These are phyloP conservation scores for Dissoconium aciculare DNA, from an alignment of 2,329 filamentous ascomycete species.

Conservation along the genomic window DNA sequence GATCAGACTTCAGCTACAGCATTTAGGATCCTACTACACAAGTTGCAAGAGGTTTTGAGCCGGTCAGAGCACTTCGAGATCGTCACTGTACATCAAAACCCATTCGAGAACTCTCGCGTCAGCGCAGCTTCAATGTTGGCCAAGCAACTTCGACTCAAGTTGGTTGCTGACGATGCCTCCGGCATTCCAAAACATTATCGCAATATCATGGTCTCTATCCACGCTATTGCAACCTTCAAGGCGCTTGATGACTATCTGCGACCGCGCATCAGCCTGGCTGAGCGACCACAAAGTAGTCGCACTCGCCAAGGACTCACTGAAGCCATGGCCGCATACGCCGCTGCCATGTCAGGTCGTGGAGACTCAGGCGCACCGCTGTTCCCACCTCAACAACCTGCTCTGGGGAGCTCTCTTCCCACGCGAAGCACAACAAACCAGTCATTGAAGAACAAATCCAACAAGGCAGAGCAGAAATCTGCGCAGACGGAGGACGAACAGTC, in stretches of 20 bases:
- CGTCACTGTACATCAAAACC: slow-evolving; percentile 83
- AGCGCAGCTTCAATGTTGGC: slow-evolving; percentile 92
- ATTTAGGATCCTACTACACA: slow-evolving; percentile 82
- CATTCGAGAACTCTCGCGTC: slow-evolving; percentile 75
- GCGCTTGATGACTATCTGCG: slow-evolving; percentile 89
- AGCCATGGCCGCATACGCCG: slow-evolving; percentile 62
- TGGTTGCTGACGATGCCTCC: slow-evolving; percentile 79
- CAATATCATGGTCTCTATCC: slow-evolving; percentile 96
- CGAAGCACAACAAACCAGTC: slow-evolving; percentile 14
- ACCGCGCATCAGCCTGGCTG: slow-evolving; percentile 69
- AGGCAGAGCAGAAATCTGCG: slow-evolving; percentile 12
- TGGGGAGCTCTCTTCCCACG: slow-evolving; percentile 17
- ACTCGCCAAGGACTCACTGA: slow-evolving; percentile 47
- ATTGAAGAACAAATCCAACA: slow-evolving; percentile 13
- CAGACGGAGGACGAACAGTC: slow-evolving; percentile 10
- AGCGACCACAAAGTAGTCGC: slow-evolving; percentile 44
- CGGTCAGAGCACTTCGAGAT: slow-evolving; percentile 97
- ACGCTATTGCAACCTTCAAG: slow-evolving; percentile 96
- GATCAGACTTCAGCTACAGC: slow-evolving; percentile 60
- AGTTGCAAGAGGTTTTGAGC: slow-evolving; percentile 89
- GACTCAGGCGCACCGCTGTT: slow-evolving; percentile 15
- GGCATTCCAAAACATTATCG: slow-evolving; percentile 77
- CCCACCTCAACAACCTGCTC: slow-evolving; percentile 24
- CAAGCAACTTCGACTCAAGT: slow-evolving; percentile 80
- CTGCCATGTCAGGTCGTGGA: slow-evolving; percentile 47